phyloP scores from a whole-genome alignment of 768 basidiomycete genomes.

The Serendipita sp. region DNA sequence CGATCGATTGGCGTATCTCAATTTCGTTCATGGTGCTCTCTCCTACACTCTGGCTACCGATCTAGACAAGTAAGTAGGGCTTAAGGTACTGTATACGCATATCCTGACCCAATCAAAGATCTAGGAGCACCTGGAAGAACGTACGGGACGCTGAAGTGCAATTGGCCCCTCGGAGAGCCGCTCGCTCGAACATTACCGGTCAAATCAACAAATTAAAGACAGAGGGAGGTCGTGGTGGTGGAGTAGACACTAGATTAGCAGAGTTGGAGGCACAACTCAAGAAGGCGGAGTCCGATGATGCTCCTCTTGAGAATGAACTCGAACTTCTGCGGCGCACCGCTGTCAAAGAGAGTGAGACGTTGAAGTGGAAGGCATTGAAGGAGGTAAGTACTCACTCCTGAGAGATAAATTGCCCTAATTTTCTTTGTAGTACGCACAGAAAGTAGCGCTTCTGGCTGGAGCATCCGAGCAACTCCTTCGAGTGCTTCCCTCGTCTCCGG shows the following conservation, averaged over 20 bases:
- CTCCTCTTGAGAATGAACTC: slow-evolving; percentile 50
- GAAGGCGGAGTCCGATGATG: slow-evolving; percentile 48
- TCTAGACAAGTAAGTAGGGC: slow-evolving; percentile 34
- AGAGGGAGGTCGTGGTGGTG: slow-evolving; percentile 38
- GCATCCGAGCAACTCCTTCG: slow-evolving; percentile 46
- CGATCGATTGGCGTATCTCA: slow-evolving; percentile 68
- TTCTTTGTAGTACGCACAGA: slow-evolving; percentile 55
- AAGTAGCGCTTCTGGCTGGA: slow-evolving; percentile 57
- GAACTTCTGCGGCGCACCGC: slow-evolving; percentile 63
- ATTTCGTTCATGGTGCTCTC: slow-evolving; percentile 60
- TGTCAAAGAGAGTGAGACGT: slow-evolving; percentile 53
- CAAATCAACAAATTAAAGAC: slow-evolving; percentile 56
- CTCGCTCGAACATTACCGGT: slow-evolving; percentile 38
- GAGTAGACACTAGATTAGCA: slow-evolving; percentile 44
- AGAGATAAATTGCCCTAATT: background rate
- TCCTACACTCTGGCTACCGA: slow-evolving; percentile 42
- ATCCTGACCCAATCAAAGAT: background rate
- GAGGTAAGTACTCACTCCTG: slow-evolving; percentile 34
- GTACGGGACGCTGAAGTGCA: slow-evolving; percentile 54
- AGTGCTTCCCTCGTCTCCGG: slow-evolving; percentile 50
- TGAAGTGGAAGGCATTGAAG: slow-evolving; percentile 67
- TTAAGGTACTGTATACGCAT: background rate
- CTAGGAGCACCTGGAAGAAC: slow-evolving; percentile 47
- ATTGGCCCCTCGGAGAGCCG: slow-evolving; percentile 44
- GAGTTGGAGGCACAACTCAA: slow-evolving; percentile 58